phyloP scores from a whole-genome alignment of 2,329 filamentous ascomycete species.

The Diplodia seriata region DNA sequence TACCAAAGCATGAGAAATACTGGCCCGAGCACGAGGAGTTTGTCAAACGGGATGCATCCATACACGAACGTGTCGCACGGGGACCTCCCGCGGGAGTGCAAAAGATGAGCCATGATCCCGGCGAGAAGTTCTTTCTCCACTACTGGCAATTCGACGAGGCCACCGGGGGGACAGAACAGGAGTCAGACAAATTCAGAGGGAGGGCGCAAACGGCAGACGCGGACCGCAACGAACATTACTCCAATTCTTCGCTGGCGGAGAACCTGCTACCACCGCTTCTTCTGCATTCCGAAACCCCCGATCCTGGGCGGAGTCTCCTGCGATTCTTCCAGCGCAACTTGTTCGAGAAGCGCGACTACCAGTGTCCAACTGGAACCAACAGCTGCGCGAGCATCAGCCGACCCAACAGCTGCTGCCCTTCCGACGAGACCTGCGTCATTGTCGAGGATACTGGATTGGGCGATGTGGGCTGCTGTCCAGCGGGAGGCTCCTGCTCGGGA shows the following conservation, averaged over 20 bases:
- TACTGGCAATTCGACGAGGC: constrained; percentile 61
- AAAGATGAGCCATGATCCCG: constrained; percentile 74
- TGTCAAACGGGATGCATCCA: constrained; percentile 51
- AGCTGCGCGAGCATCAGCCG: constrained; percentile 69
- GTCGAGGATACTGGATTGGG: constrained; percentile 69
- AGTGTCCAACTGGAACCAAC: constrained; percentile 70
- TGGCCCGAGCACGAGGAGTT: constrained; percentile 56
- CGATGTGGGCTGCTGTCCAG: constrained; percentile 76
- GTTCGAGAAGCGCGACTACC: constrained; percentile 63
- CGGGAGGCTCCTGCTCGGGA: constrained; percentile 68
- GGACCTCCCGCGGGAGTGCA: constrained; percentile 67
- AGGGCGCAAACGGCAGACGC: constrained; percentile 50
- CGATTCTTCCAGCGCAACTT: constrained; percentile 43
- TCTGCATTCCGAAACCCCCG: constrained; percentile 49
- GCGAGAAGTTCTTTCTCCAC: constrained; percentile 75
- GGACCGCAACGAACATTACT: constrained; percentile 33
- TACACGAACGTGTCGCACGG: constrained; percentile 48
- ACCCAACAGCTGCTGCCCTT: constrained; percentile 75
- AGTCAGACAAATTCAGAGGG: constrained; percentile 35
- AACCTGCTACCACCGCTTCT: constrained; percentile 61
- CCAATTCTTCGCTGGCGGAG: constrained; percentile 47
- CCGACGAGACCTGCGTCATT: constrained; percentile 69
- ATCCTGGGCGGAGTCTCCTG: constrained; percentile 11
- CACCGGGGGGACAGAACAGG: constrained; percentile 33
- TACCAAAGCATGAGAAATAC: constrained; percentile 55